These are phyloP conservation scores for Colletotrichum sp. DNA, from an alignment of 2,329 filamentous ascomycete genomes.

Conservation along the genomic window DNA sequence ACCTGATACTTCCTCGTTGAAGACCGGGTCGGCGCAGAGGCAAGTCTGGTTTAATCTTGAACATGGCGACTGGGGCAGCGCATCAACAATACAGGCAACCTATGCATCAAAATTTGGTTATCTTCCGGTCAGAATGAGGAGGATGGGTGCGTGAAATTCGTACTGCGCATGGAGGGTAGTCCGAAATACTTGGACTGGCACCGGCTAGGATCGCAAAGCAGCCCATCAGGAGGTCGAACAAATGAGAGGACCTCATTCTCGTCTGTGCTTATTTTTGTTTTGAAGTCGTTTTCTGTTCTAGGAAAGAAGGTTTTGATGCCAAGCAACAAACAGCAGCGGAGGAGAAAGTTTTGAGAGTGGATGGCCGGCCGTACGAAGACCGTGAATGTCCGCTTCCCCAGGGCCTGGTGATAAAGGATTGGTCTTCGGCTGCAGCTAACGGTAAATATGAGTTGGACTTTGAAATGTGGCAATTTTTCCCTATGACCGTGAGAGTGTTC, in stretches of 20 bases:
- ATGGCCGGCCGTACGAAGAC: background rate
- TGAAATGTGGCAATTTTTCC: background rate
- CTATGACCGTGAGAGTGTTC: background rate
- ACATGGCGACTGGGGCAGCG: background rate
- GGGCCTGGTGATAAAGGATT: background rate
- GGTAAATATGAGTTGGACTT: background rate
- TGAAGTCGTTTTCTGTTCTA: fast-evolving
- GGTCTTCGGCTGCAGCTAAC: background rate
- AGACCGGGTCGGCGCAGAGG: background rate
- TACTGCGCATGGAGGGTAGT: background rate
- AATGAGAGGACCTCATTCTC: background rate
- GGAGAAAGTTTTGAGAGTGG: background rate
- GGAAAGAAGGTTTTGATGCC: background rate
- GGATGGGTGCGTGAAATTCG: no score
- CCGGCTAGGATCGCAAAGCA: background rate
- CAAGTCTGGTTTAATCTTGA: background rate
- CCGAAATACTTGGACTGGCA: background rate
- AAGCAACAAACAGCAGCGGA: background rate
- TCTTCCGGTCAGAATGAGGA: fast-evolving
- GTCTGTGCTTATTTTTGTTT: background rate
- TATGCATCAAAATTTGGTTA: background rate
- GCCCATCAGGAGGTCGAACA: background rate
- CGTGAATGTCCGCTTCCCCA: fast-evolving
- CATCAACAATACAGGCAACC: background rate
- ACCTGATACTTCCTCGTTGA: background rate